These are phyloP conservation scores for Xylaria sp. DNA, from an alignment of 2,329 filamentous ascomycete species.

Conservation along the genomic window DNA sequence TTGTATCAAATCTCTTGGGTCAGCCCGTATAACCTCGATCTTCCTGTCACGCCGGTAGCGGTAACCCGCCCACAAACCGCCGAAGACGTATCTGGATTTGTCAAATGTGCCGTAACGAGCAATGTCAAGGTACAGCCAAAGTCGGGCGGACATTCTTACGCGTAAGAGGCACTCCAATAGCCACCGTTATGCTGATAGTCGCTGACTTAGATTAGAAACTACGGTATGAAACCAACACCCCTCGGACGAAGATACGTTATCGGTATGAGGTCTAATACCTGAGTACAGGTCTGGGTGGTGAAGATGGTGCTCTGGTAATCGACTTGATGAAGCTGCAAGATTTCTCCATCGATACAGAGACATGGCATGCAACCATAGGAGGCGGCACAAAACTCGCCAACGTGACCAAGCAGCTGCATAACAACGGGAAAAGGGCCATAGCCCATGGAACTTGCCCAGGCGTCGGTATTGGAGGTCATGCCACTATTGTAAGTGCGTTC, in stretches of 20 bases:
- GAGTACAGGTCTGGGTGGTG: slow-evolving; percentile 57
- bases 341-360: slow-evolving; percentile 63
- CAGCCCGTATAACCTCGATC: slow-evolving; percentile 63
- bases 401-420: slow-evolving; percentile 60
- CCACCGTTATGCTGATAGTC: slow-evolving; percentile 2
- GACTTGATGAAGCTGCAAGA: slow-evolving; percentile 64
- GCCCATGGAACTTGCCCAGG: slow-evolving; percentile 69
- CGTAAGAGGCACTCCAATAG: slow-evolving; percentile 50
- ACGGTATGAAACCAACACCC: slow-evolving; percentile 41
- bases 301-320: slow-evolving; percentile 62
- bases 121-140: slow-evolving; percentile 67
- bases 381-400: slow-evolving; percentile 63
- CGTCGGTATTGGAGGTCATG: slow-evolving; percentile 68
- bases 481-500: slow-evolving; percentile 59
- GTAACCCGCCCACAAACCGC: slow-evolving; percentile 65
- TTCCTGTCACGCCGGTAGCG: slow-evolving; percentile 61
- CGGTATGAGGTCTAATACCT: slow-evolving; percentile 26
- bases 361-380: slow-evolving; percentile 66
- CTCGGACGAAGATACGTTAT: slow-evolving; percentile 5
- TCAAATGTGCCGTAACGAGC: slow-evolving; percentile 64
- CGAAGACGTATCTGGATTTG: slow-evolving; percentile 65
- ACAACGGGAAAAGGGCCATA: slow-evolving; percentile 65
- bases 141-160: slow-evolving; percentile 73
- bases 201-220: slow-evolving; percentile 46
- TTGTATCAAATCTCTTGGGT: slow-evolving; percentile 62